Base-by-base conservation (phyloP, 1,139 yeast species). In the Taphrina flavorubra region DNA sequence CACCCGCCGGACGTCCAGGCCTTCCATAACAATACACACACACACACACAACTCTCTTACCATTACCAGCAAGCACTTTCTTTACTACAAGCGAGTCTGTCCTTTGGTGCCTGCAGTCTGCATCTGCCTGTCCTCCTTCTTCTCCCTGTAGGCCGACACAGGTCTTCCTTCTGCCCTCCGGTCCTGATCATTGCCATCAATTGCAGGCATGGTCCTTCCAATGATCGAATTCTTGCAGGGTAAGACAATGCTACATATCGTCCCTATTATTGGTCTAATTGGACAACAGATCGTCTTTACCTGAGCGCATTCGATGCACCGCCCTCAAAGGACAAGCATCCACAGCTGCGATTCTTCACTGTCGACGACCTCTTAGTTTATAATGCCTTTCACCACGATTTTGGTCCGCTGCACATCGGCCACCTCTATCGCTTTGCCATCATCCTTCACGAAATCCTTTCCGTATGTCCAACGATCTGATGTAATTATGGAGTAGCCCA, bases 391-490 rank as follows among this genome's bases (percentile, higher is more conserved):
- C 97, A 94, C 77, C 84, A 92, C 73, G 99, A 94, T 78, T 94
- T 94, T 79, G 99, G 99, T 55, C 99, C 99, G 0, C 81, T 94
- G 72, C 96, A 94, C 76, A 87, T 94, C 68, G 98, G 97, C 0
- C 96, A 89, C 77, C 81, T 94, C 71, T 94, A 94, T 79, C 84
- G 99, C 68, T 94, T 94, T 81, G 99, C 99, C 0, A 97, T 94
- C 34, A 88, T 90, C 18, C 83, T 94, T 71, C 99, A 94, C 77
- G 96, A 92, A 76, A 88, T 92, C 67, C 83, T 94, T 73, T 63
- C 67, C 8, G 67, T 63, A 44, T 7, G 67, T 31, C 56, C 18
- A 18, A 11, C 42, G 11, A 37, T 16, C 25, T 5, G 40, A 46
- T 4, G n/a, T 46, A 51, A 44, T 6, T 55, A 10, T 13, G 37